These are phyloP conservation scores for Tetracladium maxilliforme DNA, from an alignment of 2,329 filamentous ascomycete species.

Conservation along the genomic window DNA sequence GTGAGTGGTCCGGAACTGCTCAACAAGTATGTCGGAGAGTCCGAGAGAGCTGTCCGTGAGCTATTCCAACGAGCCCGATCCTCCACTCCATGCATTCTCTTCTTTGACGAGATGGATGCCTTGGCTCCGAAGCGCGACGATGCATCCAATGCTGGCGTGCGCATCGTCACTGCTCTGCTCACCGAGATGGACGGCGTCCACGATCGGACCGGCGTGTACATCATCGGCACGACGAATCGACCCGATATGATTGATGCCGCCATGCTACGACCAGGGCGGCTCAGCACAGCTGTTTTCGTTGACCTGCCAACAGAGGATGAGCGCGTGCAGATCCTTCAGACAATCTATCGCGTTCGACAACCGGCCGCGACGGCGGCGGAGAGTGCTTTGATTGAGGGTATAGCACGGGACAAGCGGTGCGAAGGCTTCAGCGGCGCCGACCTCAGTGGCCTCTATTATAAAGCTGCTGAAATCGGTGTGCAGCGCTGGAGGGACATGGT, in stretches of 20 bases:
- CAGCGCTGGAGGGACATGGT: constrained; percentile 14
- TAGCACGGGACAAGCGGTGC: constrained; percentile 56
- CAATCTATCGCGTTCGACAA: constrained; percentile 40
- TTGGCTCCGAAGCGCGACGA: constrained; percentile 75
- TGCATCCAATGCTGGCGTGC: constrained; percentile 64
- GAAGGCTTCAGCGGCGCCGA: constrained; percentile 63
- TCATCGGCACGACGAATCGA: constrained; percentile 88
- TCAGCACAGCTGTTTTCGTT: constrained; percentile 81
- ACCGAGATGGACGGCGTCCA: constrained; percentile 85
- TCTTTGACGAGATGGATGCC: constrained; percentile 96
- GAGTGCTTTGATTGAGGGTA: constrained; percentile 36
- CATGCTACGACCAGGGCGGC: constrained; percentile 79
- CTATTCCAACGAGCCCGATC: constrained; percentile 80
- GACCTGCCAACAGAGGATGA: constrained; percentile 69
- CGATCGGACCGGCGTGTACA: constrained; percentile 72
- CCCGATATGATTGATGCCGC: constrained; percentile 95
- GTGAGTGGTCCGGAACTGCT: constrained; percentile 93
- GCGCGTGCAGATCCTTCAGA: constrained; percentile 71
- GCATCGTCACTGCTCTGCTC: constrained; percentile 88
- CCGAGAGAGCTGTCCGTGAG: constrained; percentile 81
- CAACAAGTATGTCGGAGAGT: constrained; percentile 97
- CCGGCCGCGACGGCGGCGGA: constrained; percentile 35
- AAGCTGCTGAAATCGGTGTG: constrained; percentile 16
- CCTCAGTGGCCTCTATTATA: constrained; percentile 33
- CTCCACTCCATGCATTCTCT: constrained; percentile 83